Evolutionary conservation across 2,329 filamentous ascomycete species (phyloP).

Genomic region (Cryphonectria radicalis): DNA sequence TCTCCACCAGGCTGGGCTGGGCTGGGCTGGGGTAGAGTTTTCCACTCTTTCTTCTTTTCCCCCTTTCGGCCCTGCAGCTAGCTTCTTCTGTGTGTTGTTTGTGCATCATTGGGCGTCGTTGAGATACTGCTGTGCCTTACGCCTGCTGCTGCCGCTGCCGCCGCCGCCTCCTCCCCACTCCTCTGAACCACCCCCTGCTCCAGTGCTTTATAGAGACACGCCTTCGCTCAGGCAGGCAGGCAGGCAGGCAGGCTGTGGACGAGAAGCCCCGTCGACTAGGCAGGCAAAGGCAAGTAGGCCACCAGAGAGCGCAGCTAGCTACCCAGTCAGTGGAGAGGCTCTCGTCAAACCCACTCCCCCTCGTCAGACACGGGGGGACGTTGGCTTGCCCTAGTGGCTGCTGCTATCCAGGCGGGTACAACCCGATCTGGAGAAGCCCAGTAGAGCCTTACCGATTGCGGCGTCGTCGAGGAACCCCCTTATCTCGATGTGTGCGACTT

Average conservation of each 20-base stretch:
- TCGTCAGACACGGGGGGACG: not conserved
- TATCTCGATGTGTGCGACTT: constrained; percentile 24
- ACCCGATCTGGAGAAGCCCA: constrained; percentile 25
- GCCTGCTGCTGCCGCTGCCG: not conserved
- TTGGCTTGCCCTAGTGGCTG: not conserved
- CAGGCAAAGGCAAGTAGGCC: not conserved
- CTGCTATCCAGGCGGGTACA: constrained; percentile 7
- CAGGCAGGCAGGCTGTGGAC: not conserved
- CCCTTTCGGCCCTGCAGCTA: not conserved
- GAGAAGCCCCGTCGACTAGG: not conserved
- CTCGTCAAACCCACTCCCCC: not conserved
- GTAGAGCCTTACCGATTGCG: constrained; percentile 11
- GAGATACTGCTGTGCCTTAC: constrained; percentile 7
- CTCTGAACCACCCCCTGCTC: not conserved
- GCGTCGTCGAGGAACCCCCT: constrained; percentile 15
- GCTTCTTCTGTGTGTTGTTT: constrained; percentile 18
- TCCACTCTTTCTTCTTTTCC: not conserved
- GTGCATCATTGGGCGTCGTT: constrained; percentile 23
- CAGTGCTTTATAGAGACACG: constrained; percentile 18
- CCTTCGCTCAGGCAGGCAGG: not conserved
- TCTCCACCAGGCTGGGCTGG: constrained; percentile 13
- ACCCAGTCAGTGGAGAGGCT: not conserved
- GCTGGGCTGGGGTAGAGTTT: not conserved
- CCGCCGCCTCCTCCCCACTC: not conserved
- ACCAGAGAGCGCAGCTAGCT: not conserved